Base-by-base conservation (phyloP, 495 filamentous ascomycete species). In the Podospora sp. region DNA sequence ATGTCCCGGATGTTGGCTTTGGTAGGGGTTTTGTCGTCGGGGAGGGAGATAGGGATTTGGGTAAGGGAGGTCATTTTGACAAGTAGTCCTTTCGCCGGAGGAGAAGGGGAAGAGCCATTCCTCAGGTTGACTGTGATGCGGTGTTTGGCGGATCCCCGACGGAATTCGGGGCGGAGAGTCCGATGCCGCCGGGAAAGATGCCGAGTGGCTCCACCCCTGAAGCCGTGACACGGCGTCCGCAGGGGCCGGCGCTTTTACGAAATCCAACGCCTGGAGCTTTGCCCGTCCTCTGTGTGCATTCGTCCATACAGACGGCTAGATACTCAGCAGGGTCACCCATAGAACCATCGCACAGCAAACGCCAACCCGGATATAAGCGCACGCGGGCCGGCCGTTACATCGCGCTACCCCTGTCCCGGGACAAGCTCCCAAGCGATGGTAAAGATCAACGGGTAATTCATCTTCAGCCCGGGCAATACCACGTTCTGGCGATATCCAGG, bases 1-100 rank as follows among this genome's bases (percentile, higher is more conserved):
- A 73, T 77, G 35, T 72, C 68, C 58, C 62, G 65, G 49, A 73
- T 51, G 14, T 51, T 65, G 4, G 24, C 22, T 56, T 76, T 76
- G 20, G 67, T 76, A 52, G 62, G 70, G 65, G 59, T n/a, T 55
- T 67, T 55, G 62, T 74, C 67, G 26, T 70, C 33, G 0, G 73
- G 66, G 63, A 77, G 65, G 53, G 66, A 46, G 58, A 74, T 69
- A 25, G 69, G 60, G 49, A 77, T 57, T 18, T 46, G 16, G 63
- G 36, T 67, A 58, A 68, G 61, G 12, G 59, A 69, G 55, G 68
- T 69, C 75, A 75, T 75, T 36, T 69, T 72, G 2, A 11, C 12
- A 8, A 33, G 29, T 8, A 33, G n/a, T n/a, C n/a, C n/a, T n/a
- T n/a, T n/a, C n/a, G n/a, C n/a, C n/a, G n/a, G n/a, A n/a, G n/a